These are phyloP conservation scores for Catharanthus roseus DNA, from an alignment of 257 asterid genomes.

Conservation along the genomic window DNA sequence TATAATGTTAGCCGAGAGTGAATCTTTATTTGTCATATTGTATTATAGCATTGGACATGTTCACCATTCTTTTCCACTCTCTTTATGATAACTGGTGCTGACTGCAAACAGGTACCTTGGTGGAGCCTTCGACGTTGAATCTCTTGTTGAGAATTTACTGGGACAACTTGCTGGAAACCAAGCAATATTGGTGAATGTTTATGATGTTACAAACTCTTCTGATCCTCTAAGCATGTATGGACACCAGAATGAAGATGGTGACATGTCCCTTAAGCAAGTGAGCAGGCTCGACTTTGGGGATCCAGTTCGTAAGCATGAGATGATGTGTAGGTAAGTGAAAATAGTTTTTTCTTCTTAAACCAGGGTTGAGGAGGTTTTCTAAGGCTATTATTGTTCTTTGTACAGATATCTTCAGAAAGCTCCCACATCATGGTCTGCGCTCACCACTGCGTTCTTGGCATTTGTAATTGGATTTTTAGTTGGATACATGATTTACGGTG, in stretches of 20 bases:
- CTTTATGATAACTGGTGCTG: slow-evolving; percentile 1
- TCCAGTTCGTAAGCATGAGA: slow-evolving; percentile 81
- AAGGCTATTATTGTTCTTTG: slow-evolving; percentile 5
- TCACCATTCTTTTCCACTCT: neutral
- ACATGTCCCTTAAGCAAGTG: slow-evolving; percentile 56
- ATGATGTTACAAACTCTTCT: slow-evolving; percentile 72
- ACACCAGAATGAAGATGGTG: slow-evolving; percentile 48
- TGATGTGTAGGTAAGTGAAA: slow-evolving; percentile 71
- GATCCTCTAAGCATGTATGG: slow-evolving; percentile 78
- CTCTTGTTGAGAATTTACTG: slow-evolving; percentile 81
- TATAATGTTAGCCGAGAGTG: neutral
- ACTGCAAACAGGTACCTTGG: slow-evolving; percentile 64
- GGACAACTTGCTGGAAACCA: slow-evolving; percentile 90
- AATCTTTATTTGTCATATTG: neutral
- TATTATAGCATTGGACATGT: neutral
- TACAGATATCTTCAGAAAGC: slow-evolving; percentile 75
- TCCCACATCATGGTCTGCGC: slow-evolving; percentile 57
- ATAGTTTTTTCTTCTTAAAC: neutral
- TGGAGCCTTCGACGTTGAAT: slow-evolving; percentile 90
- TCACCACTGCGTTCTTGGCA: slow-evolving; percentile 47
- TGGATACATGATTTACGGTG: slow-evolving; percentile 58
- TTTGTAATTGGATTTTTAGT: slow-evolving; percentile 48
- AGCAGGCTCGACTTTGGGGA: slow-evolving; percentile 87
- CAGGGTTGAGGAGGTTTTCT: neutral
- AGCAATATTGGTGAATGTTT: slow-evolving; percentile 72